Evolutionary conservation across 345 rosid species (phyloP), one percentile per base, ranked within the genome.

Genomic region (Brassica juncea): DNA sequence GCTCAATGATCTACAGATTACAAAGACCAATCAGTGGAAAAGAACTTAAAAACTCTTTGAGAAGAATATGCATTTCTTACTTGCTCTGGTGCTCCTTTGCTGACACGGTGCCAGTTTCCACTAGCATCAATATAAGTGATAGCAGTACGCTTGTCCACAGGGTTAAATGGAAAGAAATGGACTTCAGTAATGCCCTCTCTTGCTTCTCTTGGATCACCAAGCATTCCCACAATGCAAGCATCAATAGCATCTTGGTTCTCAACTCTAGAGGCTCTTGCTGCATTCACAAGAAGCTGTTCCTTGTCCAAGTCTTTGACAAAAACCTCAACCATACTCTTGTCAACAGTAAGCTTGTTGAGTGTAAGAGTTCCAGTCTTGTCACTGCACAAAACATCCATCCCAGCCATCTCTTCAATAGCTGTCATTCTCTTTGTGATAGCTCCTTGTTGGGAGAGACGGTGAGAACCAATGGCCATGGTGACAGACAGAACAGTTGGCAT

Each of bases 71-170:
- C 23, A 35, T 8, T 58, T 74, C 9, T 75, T 73, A 91, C 93
- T 87, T 92, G 97, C 78, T 92, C 97, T 11, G 97, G 94, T 2
- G 94, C 92, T 12, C 97, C 97, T 84, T 92, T 92, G 85, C 94
- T 90, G 74, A 86, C 82, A 82, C 97, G 80, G 74, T 92, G 91
- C 97, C 97, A 92, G 39, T 72, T 81, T 15, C 92, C 97, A 42
- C 75, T 78, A 39, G 86, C 35, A 77, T 92, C 94, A 8, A 87
- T 82, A 78, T 87, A 92, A 70, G 97, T 92, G 60, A 92, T 92
- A 64, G 97, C 94, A 31, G 97, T 92, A 23, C 97, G 94, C 85
- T 92, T 92, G 4, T 89, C 97, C 65, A 92, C 97, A 1, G 97
- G 97, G 74, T 92, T 92, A 70, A 92, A 92, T 28, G 97, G 97